Evolutionary conservation across 2,329 filamentous ascomycete species (phyloP), one percentile per base, ranked within the genome.

Genomic region (Fusarium anguioides): DNA sequence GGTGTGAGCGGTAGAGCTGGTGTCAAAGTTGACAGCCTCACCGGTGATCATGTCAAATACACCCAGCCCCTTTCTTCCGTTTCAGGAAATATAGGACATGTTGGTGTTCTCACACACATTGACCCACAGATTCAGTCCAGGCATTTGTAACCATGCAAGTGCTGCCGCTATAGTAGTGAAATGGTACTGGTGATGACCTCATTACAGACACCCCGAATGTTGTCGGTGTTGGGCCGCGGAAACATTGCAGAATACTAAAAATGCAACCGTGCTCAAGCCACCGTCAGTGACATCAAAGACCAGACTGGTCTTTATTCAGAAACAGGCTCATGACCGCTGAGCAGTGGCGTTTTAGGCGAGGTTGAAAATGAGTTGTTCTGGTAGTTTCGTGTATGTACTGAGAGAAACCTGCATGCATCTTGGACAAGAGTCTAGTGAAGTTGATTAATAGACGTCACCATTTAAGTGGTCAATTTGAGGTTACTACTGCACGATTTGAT

Each of bases 181-280:
- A 39, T 21, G 24, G 39, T 20, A 33, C 12, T 67, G 21, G 48
- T 44, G 65, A 71, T 69, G 62, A 60, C 58, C 54, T 71, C 68
- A 54, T 26, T 24, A 23, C n/a, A 26, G 12, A 45, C 31, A 23
- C 49, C 36, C 60, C 55, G 51, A 68, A 53, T 6, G 15, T 21
- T 26, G 44, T 68, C 65, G 65, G 65, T 11, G 44, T 68, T 60
- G 65, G 65, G 14, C 44, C n/a, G 11, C 20, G 4, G 20, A 18
- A 26, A 18, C 51, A 46, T 49, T 24, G 26, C 15, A 12, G n/a
- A 37, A 27, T 37, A 18, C 27, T 31, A 33, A 4, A 23, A 12
- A 24, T 59, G 6, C 10, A 33, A 29, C 60, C 47, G 33, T 39
- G 41, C 46, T 42, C 35, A 54, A 65, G 53, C 42, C 60, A 60